Evolutionary conservation across 805 yeast genomes (phyloP).

Genomic region (Phaffomyces thermotolerans): DNA sequence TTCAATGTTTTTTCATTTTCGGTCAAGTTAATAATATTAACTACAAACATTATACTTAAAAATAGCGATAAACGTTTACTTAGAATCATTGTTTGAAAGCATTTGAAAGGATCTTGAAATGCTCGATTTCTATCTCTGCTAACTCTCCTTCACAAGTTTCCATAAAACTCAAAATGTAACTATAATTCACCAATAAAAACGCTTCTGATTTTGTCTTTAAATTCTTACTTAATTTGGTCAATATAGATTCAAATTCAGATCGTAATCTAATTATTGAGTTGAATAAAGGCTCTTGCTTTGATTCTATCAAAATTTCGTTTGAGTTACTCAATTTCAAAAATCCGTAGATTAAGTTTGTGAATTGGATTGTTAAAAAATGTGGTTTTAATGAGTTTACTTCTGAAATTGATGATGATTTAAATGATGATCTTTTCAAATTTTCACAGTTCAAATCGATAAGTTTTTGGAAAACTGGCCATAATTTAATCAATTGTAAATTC

Average conservation of each 20-base stretch:
- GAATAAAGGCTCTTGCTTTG: slow-evolving; percentile 59
- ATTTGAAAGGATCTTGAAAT: slow-evolving; percentile 36
- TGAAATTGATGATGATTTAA: slow-evolving; percentile 26
- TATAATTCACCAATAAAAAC: slow-evolving; percentile 55
- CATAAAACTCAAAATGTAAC: slow-evolving; percentile 21
- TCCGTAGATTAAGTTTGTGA: slow-evolving; percentile 66
- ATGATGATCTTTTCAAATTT: slow-evolving; percentile 42
- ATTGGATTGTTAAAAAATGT: slow-evolving; percentile 68
- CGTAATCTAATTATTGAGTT: slow-evolving; percentile 62
- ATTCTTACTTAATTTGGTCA: slow-evolving; percentile 60
- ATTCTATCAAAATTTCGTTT: slow-evolving; percentile 24
- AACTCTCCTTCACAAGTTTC: slow-evolving; percentile 34
- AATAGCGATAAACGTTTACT: too few relatives aligned
- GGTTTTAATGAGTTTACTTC: slow-evolving; percentile 35
- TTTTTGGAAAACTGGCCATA: slow-evolving; percentile 85
- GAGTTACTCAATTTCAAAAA: slow-evolving; percentile 47
- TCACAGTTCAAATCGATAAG: slow-evolving; percentile 74
- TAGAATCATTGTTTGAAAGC: slow-evolving; percentile 27
- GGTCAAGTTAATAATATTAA: too few relatives aligned
- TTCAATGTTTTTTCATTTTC: too few relatives aligned
- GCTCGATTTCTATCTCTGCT: slow-evolving; percentile 36
- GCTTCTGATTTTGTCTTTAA: slow-evolving; percentile 46
- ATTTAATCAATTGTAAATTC: slow-evolving; percentile 51
- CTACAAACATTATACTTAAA: too few relatives aligned
- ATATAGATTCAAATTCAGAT: slow-evolving; percentile 69